Evolutionary conservation across 495 filamentous ascomycete genomes (phyloP).

Genomic region (Hypoxylon lenormandii): DNA sequence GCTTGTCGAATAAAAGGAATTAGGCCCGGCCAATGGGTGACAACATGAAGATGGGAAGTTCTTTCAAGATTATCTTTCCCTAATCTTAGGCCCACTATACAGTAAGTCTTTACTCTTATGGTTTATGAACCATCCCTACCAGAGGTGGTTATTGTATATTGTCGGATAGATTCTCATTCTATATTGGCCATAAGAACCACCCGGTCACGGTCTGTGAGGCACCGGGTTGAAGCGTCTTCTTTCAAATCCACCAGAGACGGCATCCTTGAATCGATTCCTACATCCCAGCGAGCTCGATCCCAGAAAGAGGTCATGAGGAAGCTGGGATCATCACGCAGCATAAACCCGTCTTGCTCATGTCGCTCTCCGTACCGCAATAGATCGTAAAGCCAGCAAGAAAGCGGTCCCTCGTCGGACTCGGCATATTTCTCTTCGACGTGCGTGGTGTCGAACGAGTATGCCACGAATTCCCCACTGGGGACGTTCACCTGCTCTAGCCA

Average conservation of each 20-base stretch:
- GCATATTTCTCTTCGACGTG: not conserved
- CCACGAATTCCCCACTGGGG: not conserved
- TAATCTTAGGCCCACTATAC: no score
- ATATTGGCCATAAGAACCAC: not conserved
- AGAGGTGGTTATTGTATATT: no score
- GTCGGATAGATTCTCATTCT: not conserved
- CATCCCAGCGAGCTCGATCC: not conserved
- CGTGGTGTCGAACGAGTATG: not conserved
- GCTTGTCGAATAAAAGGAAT: no score
- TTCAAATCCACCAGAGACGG: not conserved
- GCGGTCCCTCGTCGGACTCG: not conserved
- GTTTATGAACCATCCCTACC: no score
- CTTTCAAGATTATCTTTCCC: no score
- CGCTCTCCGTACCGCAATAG: not conserved
- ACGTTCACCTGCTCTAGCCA: not conserved
- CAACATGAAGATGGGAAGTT: no score
- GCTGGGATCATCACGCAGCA: not conserved
- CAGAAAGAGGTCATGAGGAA: conserved; percentile 2
- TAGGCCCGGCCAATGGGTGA: no score
- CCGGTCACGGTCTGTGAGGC: not conserved
- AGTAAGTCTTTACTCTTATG: no score
- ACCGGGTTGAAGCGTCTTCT: not conserved
- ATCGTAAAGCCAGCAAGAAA: conserved; percentile 3
- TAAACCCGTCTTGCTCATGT: not conserved
- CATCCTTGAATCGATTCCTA: not conserved